Conservation (phyloP, 257 asterid genomes). For the Solanum chiquidenum region DNA sequence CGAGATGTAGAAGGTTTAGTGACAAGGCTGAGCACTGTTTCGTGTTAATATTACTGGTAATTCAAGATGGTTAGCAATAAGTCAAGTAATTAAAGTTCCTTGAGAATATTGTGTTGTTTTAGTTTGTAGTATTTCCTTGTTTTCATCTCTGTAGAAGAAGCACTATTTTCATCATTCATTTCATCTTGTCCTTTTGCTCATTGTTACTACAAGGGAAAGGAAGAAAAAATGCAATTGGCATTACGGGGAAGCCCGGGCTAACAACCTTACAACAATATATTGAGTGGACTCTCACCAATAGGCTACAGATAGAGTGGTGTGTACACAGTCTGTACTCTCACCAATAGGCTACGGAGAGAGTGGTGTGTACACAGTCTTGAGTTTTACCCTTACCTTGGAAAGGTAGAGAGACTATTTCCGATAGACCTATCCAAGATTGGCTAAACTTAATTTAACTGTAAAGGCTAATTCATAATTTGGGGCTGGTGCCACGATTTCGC, state of each 20-base stretch:
- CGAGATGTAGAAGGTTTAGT: background rate
- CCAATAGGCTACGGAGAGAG: background rate
- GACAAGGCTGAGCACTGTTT: background rate
- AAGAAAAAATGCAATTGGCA: background rate
- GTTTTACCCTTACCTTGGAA: background rate
- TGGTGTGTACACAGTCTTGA: background rate
- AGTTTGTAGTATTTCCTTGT: background rate
- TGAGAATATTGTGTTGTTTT: background rate
- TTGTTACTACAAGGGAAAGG: background rate
- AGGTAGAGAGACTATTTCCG: background rate
- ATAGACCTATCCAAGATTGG: background rate
- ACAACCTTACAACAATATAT: background rate
- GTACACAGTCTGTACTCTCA: too few relatives aligned
- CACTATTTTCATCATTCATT: background rate
- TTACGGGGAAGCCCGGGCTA: background rate
- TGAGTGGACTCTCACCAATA: background rate
- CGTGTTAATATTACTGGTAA: slow-evolving; percentile 12
- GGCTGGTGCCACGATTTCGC: background rate
- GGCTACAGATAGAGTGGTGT: too few relatives aligned
- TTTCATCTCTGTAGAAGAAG: background rate
- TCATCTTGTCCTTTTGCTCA: background rate
- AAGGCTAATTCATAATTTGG: background rate
- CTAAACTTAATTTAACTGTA: background rate
- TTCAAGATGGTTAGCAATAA: slow-evolving; percentile 10
- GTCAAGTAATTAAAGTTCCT: background rate